Evolutionary conservation across 495 filamentous ascomycete genomes (phyloP).

Genomic region (Clohesyomyces aquaticus): DNA sequence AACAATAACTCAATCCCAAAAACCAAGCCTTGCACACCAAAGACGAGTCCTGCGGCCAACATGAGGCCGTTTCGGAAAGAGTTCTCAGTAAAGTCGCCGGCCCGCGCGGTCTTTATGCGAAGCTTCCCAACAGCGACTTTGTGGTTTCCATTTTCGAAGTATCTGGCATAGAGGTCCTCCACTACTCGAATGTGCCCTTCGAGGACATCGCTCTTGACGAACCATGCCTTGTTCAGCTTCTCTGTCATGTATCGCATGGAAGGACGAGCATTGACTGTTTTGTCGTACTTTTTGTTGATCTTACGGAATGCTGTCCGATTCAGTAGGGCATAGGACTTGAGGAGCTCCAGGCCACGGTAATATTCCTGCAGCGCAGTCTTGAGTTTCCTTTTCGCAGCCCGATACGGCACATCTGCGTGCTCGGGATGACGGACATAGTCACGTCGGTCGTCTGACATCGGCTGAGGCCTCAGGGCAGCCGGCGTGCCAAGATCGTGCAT

Average conservation of each 20-base stretch:
- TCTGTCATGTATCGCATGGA: slow-evolving; percentile 85
- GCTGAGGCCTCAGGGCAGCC: slow-evolving; percentile 38
- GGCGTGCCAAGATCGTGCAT: slow-evolving; percentile 58
- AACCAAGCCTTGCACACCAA: slow-evolving; percentile 74
- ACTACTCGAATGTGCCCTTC: slow-evolving; percentile 76
- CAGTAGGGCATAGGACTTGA: slow-evolving; percentile 86
- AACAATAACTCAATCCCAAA: slow-evolving; percentile 61
- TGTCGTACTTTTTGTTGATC: slow-evolving; percentile 99
- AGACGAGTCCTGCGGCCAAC: slow-evolving; percentile 71
- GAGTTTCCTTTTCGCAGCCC: slow-evolving; percentile 84
- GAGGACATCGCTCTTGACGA: slow-evolving; percentile 80
- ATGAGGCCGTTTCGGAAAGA: slow-evolving; percentile 82
- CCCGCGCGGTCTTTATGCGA: slow-evolving; percentile 64
- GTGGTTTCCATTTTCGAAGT: slow-evolving; percentile 87
- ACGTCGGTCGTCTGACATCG: slow-evolving; percentile 27
- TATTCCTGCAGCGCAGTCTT: slow-evolving; percentile 90
- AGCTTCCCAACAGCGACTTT: slow-evolving; percentile 89
- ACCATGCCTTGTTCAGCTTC: slow-evolving; percentile 86
- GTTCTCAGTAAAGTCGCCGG: slow-evolving; percentile 70
- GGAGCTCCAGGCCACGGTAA: slow-evolving; percentile 85
- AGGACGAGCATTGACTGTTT: slow-evolving; percentile 75
- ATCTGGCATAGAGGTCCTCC: slow-evolving; percentile 90
- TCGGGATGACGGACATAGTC: slow-evolving; percentile 47
- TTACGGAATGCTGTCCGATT: slow-evolving; percentile 95
- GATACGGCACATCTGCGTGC: slow-evolving; percentile 67